Conservation (phyloP, 1,139 yeast species). For the Diutina mesorugosa region DNA sequence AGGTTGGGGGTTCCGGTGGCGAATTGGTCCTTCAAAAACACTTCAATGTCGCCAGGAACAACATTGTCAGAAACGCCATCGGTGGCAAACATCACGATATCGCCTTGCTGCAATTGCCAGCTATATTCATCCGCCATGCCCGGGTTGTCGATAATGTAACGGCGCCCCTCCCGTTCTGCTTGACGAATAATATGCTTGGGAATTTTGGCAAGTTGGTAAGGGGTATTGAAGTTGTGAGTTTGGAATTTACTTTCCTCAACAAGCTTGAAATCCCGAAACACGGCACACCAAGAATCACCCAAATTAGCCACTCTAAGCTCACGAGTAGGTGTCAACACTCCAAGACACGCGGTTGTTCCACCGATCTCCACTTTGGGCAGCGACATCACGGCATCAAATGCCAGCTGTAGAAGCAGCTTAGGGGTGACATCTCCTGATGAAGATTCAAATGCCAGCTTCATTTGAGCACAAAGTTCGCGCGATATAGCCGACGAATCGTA, state of each 20-base stretch:
- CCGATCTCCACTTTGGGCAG: constrained; percentile 71
- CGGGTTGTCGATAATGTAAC: constrained; percentile 47
- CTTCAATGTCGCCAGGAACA: constrained; percentile 57
- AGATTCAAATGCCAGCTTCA: constrained; percentile 17
- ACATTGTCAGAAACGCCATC: constrained; percentile 93
- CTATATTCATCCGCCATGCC: constrained; percentile 35
- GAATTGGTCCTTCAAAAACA: constrained; percentile 36
- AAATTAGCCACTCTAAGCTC: constrained; percentile 58
- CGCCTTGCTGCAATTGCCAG: constrained; percentile 49
- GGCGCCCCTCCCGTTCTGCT: constrained; percentile 44
- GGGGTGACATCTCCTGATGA: constrained; percentile 18
- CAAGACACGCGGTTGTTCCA: constrained; percentile 91
- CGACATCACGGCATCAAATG: constrained; percentile 39
- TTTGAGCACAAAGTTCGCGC: constrained; percentile 46
- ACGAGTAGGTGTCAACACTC: constrained; percentile 44
- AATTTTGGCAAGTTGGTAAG: constrained; percentile 78
- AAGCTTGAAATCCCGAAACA: constrained; percentile 55
- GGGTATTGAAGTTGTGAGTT: constrained; percentile 84
- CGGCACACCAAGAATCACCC: constrained; percentile 94
- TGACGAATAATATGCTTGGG: constrained; percentile 48
- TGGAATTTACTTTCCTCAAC: constrained; percentile 64
- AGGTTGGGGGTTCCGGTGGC: constrained; percentile 5
- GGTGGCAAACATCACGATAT: constrained; percentile 74
- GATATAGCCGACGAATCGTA: constrained; percentile 78
- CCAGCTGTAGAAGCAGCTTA: constrained; percentile 33